Percentiles rank a stretch among this genome's conserved stretches.
These are phyloP conservation scores for Ophiostoma montium DNA, from an alignment of 2,329 filamentous ascomycete species.

Conservation along the genomic window DNA sequence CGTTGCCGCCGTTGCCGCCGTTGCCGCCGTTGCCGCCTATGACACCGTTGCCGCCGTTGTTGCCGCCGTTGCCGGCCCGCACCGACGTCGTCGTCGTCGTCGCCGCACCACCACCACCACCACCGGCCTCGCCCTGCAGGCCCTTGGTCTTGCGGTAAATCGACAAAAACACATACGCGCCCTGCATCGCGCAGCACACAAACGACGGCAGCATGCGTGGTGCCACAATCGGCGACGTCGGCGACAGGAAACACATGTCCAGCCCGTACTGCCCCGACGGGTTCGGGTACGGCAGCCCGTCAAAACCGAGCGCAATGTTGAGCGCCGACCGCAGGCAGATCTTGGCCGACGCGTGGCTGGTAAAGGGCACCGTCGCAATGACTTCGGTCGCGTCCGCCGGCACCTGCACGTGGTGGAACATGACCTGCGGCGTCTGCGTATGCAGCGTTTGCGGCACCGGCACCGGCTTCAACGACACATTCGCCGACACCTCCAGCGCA, in stretches of 20 bases:
- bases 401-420: too few relatives aligned
- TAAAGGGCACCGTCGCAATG: slow-evolving; percentile 23
- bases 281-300: slow-evolving; percentile 31
- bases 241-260: slow-evolving; percentile 20
- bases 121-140: slow-evolving; percentile 15
- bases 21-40: too few relatives aligned
- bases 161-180: slow-evolving; percentile 29
- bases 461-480: too few relatives aligned
- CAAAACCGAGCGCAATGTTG: slow-evolving; percentile 31
- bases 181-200: slow-evolving; percentile 32
- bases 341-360: slow-evolving; percentile 31
- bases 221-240: slow-evolving; percentile 23
- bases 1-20: slow-evolving; percentile 10
- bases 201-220: slow-evolving; percentile 32
- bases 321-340: slow-evolving; percentile 35
- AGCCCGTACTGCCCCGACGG: slow-evolving; percentile 23
- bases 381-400: not conserved
- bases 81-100: too few relatives aligned
- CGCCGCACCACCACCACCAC: not conserved
- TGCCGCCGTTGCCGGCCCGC: slow-evolving; percentile 7
- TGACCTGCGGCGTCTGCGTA: not conserved
- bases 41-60: not conserved
- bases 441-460: too few relatives aligned
- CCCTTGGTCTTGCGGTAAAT: slow-evolving; percentile 27
- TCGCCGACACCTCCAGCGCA: not conserved